Evolutionary conservation across 352 stramenopile species (phyloP), one percentile per base, ranked within the genome.

Genomic region (Phytophthora constricta): DNA sequence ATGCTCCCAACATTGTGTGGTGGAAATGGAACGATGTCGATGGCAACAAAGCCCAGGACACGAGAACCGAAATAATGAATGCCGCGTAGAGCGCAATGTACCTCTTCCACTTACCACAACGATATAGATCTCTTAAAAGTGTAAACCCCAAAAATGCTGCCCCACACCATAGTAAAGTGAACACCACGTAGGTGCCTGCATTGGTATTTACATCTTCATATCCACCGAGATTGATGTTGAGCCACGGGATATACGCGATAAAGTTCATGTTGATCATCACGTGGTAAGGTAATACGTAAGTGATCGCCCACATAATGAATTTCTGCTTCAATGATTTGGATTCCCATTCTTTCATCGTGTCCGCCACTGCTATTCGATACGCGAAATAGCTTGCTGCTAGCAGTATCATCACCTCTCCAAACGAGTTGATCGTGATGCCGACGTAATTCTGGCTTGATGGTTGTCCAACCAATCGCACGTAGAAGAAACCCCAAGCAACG

Each of bases 211-310:
- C 22, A 16, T 78, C 42, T 48, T 92, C 65, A 54, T 91, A 90
- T 4, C 87, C 87, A 7, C 87, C 87, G 11, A 95, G 56, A 48
- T 82, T 70, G 22, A 95, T 56, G 70, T 84, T 92, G 48, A 95
- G 81, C 83, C 87, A 93, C 27, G 85, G 80, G 3, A 93, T 8
- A 48, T 88, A 91, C 47, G 73, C 75, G 39, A 93, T 77, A 54
- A 91, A 76, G 53, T 90, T 92, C 68, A 95, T 77, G 62, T 95
- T 85, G 25, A 93, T 74, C 68, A 93, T 70, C 22, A 84, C 47
- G 54, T 91, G 84, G 70, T 74, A 95, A 27, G 87, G 87, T 20
- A 88, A 9, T 9, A 92, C 74, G 43, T 92, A 93, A 56, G 80
- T 90, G 14, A 85, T 5, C 5, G 70, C 61, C 82, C 85, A 95